Evolutionary conservation across 495 filamentous ascomycete species (phyloP), one percentile per base, ranked within the genome.

Genomic region (Annulohypoxylon nitens): DNA sequence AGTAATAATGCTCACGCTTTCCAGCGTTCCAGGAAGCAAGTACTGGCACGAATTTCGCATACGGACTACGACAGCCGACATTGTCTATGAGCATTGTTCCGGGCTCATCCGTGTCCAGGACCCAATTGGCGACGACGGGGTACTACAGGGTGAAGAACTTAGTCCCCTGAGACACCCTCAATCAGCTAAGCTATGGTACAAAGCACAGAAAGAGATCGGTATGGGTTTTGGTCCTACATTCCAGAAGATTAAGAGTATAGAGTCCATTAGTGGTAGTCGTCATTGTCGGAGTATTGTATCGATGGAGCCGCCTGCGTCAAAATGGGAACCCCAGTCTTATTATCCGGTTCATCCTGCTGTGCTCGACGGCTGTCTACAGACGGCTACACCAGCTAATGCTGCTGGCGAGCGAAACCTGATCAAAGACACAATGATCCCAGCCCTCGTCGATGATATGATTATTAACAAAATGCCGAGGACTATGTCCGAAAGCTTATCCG

Each of bases 261-360:
- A 83, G 33, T 55, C 74, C 3, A 74, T 65, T 18, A 74, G 68
- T 2, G 82, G 82, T 4, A 16, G 53, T 30, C 64, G 71, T 30
- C 30, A 1, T 6, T 23, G 8, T 26, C 65, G 71, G 11, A 41
- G 60, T 3, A 26, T 3, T 2, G 37, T 75, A 9, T 30, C 36
- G 20, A 11, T 67, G 0, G 36, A 33, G 16, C 55, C 72, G 5
- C 76, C 76, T 0, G 18, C 51, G 16, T 77, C 78, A 48, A 74
- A 71, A n/a, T 69, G 41, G 16, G 53, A 74, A 1, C 70, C 63
- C 12, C 76, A 83, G 58, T 79, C 78, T 7, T 64, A 54, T n/a
- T 82, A 81, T 54, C 54, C 81, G 7, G 66, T 87, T 18, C 84
- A 87, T 63, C 85, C 85, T 2, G 75, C 77, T 0, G 67, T 62